A percentile compares a stretch with the other conserved stretches of the same genome.
These are phyloP conservation scores for Trypanosoma rangeli DNA, from an alignment of 208 protist species.

Conservation along the genomic window DNA sequence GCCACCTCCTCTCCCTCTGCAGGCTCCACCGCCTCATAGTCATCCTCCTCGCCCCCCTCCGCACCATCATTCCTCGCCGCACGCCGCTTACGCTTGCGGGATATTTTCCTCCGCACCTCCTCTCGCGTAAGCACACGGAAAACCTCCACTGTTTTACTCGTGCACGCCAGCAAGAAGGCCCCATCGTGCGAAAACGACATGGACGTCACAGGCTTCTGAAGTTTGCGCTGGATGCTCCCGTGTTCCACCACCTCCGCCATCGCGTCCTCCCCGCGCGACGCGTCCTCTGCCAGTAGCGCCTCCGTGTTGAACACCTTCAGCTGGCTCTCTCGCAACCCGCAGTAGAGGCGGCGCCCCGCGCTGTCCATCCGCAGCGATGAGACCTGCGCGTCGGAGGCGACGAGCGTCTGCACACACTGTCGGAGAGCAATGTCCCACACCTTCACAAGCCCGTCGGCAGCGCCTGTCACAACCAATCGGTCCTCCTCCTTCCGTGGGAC, in stretches of 20 bases:
- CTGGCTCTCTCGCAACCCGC: slow-evolving; percentile 83
- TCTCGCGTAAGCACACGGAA: slow-evolving; percentile 69
- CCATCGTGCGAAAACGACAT: slow-evolving; percentile 72
- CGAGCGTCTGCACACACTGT: slow-evolving; percentile 88
- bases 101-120: slow-evolving; percentile 69
- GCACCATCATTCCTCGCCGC: slow-evolving; percentile 19
- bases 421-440: slow-evolving; percentile 79
- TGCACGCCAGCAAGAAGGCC: slow-evolving; percentile 72
- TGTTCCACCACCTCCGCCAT: slow-evolving; percentile 50
- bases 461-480: slow-evolving; percentile 63
- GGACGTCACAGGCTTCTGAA: slow-evolving; percentile 77
- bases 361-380: slow-evolving; percentile 70
- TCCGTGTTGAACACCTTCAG: slow-evolving; percentile 87
- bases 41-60: slow-evolving; percentile 27
- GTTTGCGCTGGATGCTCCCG: slow-evolving; percentile 67
- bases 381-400: slow-evolving; percentile 81
- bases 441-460: slow-evolving; percentile 88
- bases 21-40: slow-evolving; percentile 16
- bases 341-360: slow-evolving; percentile 67
- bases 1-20: slow-evolving; percentile 8
- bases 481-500: slow-evolving; percentile 31
- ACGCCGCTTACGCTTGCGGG: slow-evolving; percentile 74
- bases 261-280: neutral
- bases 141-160: slow-evolving; percentile 86
- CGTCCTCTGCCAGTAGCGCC: slow-evolving; percentile 22